Evolutionary conservation across 2,329 filamentous ascomycete genomes (phyloP), one percentile per base, ranked within the genome.

Genomic region (Colletotrichum phormii): DNA sequence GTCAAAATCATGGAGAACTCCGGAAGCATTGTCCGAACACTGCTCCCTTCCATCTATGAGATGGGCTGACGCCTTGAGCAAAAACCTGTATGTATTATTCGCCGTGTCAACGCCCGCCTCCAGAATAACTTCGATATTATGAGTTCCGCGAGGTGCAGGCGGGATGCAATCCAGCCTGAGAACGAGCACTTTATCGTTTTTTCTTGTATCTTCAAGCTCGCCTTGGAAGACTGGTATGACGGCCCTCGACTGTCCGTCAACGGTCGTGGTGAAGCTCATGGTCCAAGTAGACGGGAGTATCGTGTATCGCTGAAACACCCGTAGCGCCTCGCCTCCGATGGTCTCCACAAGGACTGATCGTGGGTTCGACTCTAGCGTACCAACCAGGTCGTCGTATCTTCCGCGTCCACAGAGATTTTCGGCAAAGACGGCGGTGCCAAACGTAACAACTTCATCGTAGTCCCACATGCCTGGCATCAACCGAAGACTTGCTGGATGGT

Each of bases 141-240:
- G 62, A 26, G 18, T 22, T 22, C 62, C 51, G 11, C 62, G 62
- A 33, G 49, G 49, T 6, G 31, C 31, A 13, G 33, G 49, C 7
- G 49, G 49, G 24, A 64, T 55, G 18, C 62, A 64, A 22, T 54
- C 22, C 31, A 64, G 24, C 22, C 8, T 54, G 15, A 64, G 62
- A 9, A 11, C 13, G 15, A 29, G 31, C 22, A 42, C 49, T 31
- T 37, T 31, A 11, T 64, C 62, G 31, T 55, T 55, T 22, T 22
- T 64, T 33, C 49, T 55, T 2, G 22, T 33, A 1, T 64, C 49
- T 18, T 49, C 31, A 13, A 64, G 5, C 33, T 64, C 62, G 31
- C 62, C 62, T 13, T 64, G 62, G 24, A 54, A 64, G 15, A 64
- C 49, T 11, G 62, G 29, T 22, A 64, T 8, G 22, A 64, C 9